Evolutionary conservation across 2,329 filamentous ascomycete species (phyloP), one percentile per base, ranked within the genome.

Genomic region (Rutstroemia sp.): DNA sequence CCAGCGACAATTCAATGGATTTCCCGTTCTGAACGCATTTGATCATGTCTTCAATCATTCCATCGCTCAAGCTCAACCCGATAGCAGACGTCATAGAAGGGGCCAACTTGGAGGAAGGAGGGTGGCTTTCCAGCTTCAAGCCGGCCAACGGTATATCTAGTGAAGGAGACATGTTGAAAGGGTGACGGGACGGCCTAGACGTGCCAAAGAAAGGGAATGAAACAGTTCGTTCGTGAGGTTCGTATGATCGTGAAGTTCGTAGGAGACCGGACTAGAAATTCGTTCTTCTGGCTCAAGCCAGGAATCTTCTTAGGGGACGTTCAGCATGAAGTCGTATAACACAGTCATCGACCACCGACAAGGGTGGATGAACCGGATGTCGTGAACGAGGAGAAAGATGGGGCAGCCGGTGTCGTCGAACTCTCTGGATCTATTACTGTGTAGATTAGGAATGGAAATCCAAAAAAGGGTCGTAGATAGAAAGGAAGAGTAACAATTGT

Each of bases 11-110:
- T 64, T 81, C 74, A 53, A 86, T 75, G 47, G 76, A 73, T 55
- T 80, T 75, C 51, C 80, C 81, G 72, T 77, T 75, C 64, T 78
- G 78, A 40, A 80, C 76, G 64, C 78, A 81, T 68, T 75, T 75
- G 62, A 86, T 83, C 77, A 86, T 80, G 60, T 81, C 76, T 67
- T 83, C 79, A 64, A 86, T 78, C 51, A 82, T 73, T 66, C 73
- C 73, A 67, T 83, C 77, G 63, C 73, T 77, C 60, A 86, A 70
- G n/a, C 73, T 77, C 56, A 86, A 71, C 60, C 79, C 76, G 66
- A 86, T 55, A 51, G 53, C 53, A 44, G 53, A 38, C 23, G 46
- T 36, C 6, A 36, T 7, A 50, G 48, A 49, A 34, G 36, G 23
- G 5, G 46, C 53, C 9, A 36, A 50, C 46, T 55, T 55, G 53